Percentiles rank a stretch among this genome's conserved stretches.
Conservation (phyloP, 345 rosid genomes). For the Brassica juncea region DNA sequence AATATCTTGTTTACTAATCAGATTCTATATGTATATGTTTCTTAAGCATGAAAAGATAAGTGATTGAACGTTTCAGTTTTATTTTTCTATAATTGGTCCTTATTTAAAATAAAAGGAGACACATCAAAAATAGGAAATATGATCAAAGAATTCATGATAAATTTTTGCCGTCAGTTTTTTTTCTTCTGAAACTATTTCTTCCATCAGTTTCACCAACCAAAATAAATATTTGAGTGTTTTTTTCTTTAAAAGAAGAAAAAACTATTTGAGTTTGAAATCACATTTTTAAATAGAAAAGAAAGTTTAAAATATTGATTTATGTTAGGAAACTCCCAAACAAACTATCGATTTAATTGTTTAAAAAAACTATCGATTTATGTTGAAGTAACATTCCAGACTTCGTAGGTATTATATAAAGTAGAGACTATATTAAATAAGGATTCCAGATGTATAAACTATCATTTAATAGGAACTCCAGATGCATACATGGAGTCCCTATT, state of each 20-base stretch:
- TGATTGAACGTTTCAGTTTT: conserved; percentile 24
- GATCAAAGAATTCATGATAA: not conserved
- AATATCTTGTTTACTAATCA: too few relatives aligned
- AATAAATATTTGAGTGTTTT: not conserved
- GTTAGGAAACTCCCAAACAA: not conserved
- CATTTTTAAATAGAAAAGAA: not conserved
- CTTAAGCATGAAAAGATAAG: conserved; percentile 17
- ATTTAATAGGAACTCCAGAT: too few relatives aligned
- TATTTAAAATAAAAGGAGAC: not conserved
- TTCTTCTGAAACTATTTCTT: not conserved
- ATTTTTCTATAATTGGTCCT: not conserved
- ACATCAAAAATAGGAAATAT: not conserved
- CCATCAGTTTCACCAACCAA: not conserved
- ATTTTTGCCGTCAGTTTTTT: not conserved
- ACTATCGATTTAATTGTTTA: not conserved
- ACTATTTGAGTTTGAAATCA: not conserved
- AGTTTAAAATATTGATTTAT: not conserved
- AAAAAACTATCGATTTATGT: not conserved
- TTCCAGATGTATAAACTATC: too few relatives aligned
- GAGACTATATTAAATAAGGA: too few relatives aligned
- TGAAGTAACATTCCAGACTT: too few relatives aligned
- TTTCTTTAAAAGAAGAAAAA: too few relatives aligned
- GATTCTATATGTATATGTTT: not conserved
- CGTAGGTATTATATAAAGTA: too few relatives aligned
- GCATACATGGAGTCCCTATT: too few relatives aligned